Percentiles rank a stretch among this genome's conserved stretches.
These are phyloP conservation scores for Fusarium denticulatum DNA, from an alignment of 2,329 filamentous ascomycete genomes.

Conservation along the genomic window DNA sequence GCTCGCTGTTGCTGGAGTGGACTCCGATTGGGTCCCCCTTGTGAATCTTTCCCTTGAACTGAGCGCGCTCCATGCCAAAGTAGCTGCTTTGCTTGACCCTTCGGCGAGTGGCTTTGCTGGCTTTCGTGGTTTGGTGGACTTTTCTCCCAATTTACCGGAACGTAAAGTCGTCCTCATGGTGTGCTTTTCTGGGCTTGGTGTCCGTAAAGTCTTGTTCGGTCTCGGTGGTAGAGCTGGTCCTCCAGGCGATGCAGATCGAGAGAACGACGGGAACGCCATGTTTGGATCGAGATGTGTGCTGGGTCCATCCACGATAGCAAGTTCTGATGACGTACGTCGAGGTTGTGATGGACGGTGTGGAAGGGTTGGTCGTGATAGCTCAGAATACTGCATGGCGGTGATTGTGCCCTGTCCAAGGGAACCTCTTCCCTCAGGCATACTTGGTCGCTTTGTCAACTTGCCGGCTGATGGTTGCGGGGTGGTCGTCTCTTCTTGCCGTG, in stretches of 20 bases:
- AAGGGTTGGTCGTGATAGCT: slow-evolving; percentile 76
- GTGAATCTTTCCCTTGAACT: slow-evolving; percentile 51
- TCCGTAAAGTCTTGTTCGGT: slow-evolving; percentile 55
- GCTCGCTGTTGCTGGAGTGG: slow-evolving; percentile 28
- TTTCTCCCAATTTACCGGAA: slow-evolving; percentile 58
- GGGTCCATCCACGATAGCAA: slow-evolving; percentile 52
- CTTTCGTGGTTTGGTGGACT: slow-evolving; percentile 52
- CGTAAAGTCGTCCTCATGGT: slow-evolving; percentile 71
- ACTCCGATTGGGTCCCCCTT: slow-evolving; percentile 42
- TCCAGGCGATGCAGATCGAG: slow-evolving; percentile 48
- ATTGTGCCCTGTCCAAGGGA: slow-evolving; percentile 86
- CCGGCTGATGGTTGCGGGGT: slow-evolving; percentile 27
- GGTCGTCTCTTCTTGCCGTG: slow-evolving; percentile 55
- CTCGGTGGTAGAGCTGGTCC: slow-evolving; percentile 41
- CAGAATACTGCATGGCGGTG: slow-evolving; percentile 80
- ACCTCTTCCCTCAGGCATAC: slow-evolving; percentile 52
- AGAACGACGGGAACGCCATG: slow-evolving; percentile 30
- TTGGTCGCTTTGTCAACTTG: slow-evolving; percentile 38
- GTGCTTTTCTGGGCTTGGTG: slow-evolving; percentile 69
- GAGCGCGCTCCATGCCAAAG: slow-evolving; percentile 67
- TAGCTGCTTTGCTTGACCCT: slow-evolving; percentile 71
- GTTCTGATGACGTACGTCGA: slow-evolving; percentile 63
- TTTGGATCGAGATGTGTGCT: slow-evolving; percentile 30
- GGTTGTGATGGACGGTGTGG: slow-evolving; percentile 67
- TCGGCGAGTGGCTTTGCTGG: slow-evolving; percentile 57